These are phyloP conservation scores for Penicillium sp. DNA, from an alignment of 2,329 filamentous ascomycete species.

Conservation along the genomic window DNA sequence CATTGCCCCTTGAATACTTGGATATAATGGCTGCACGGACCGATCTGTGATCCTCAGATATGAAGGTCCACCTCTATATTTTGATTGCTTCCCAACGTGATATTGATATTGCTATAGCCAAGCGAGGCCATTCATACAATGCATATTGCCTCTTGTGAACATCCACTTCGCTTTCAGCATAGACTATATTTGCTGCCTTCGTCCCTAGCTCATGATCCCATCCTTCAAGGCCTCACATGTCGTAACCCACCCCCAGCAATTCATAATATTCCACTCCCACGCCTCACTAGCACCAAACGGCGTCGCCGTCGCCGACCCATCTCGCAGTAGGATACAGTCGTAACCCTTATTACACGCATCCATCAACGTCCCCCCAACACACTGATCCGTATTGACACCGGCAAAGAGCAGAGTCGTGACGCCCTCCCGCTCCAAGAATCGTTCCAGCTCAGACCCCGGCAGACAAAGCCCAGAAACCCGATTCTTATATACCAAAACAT, in stretches of 20 bases:
- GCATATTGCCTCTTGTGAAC: background rate
- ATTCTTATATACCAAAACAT: too few relatives aligned
- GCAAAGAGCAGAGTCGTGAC: constrained; percentile 55
- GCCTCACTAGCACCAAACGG: constrained; percentile 35
- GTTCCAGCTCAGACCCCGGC: too few relatives aligned
- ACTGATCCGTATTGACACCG: constrained; percentile 62
- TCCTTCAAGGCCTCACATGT: too few relatives aligned
- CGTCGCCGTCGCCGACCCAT: constrained; percentile 55
- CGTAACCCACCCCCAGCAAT: too few relatives aligned
- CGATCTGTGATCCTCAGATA: constrained; percentile 7
- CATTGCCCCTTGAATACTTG: constrained; percentile 2
- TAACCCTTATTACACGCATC: constrained; percentile 57
- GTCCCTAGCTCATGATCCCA: too few relatives aligned
- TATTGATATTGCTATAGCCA: constrained; percentile 7
- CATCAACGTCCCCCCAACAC: constrained; percentile 55
- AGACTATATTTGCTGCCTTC: too few relatives aligned
- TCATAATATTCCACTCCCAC: constrained; percentile 18
- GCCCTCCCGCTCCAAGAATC: constrained; percentile 42
- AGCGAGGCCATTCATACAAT: constrained; percentile 12
- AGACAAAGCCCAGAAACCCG: too few relatives aligned
- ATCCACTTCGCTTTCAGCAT: too few relatives aligned
- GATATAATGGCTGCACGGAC: constrained; percentile 5
- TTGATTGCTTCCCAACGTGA: constrained; percentile 1
- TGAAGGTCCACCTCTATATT: background rate
- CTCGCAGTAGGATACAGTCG: constrained; percentile 56